Percentiles rank a stretch among this genome's conserved stretches.
These are phyloP conservation scores for Caryopteris hybrid DNA, from an alignment of 305 asterid species.

Conservation along the genomic window DNA sequence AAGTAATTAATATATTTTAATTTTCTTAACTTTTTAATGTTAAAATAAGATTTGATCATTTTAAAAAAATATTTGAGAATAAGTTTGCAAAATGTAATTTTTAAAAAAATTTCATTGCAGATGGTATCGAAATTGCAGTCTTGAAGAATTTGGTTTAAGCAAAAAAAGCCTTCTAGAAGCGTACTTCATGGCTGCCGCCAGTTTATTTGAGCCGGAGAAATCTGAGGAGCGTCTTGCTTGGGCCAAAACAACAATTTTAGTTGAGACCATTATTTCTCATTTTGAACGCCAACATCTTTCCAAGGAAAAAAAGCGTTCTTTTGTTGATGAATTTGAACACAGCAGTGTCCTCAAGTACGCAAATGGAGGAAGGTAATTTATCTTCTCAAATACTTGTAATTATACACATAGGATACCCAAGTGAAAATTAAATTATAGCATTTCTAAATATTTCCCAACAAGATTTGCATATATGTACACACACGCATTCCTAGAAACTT, in stretches of 20 bases:
- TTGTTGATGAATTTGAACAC: slow-evolving; percentile 37
- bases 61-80: too few relatives aligned
- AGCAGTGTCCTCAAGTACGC: slow-evolving; percentile 20
- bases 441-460: background rate
- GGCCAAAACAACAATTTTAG: slow-evolving; percentile 62
- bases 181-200: slow-evolving; percentile 54
- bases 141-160: slow-evolving; percentile 42
- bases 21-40: too few relatives aligned
- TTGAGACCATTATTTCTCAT: slow-evolving; percentile 35
- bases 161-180: slow-evolving; percentile 32
- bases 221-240: slow-evolving; percentile 57
- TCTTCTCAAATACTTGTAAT: background rate
- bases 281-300: slow-evolving; percentile 21
- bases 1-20: too few relatives aligned
- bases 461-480: too few relatives aligned
- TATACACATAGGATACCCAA: too few relatives aligned
- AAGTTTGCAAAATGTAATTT: too few relatives aligned
- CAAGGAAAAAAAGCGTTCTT: slow-evolving; percentile 30
- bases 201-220: slow-evolving; percentile 58
- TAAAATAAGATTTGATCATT: too few relatives aligned
- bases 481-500: too few relatives aligned
- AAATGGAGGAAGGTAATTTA: slow-evolving; percentile 42
- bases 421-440: background rate
- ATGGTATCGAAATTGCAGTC: slow-evolving; percentile 48
- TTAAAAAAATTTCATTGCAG: slow-evolving; percentile 21